Evolutionary conservation across 345 rosid species (phyloP).

Genomic region (Citrus trifoliata): DNA sequence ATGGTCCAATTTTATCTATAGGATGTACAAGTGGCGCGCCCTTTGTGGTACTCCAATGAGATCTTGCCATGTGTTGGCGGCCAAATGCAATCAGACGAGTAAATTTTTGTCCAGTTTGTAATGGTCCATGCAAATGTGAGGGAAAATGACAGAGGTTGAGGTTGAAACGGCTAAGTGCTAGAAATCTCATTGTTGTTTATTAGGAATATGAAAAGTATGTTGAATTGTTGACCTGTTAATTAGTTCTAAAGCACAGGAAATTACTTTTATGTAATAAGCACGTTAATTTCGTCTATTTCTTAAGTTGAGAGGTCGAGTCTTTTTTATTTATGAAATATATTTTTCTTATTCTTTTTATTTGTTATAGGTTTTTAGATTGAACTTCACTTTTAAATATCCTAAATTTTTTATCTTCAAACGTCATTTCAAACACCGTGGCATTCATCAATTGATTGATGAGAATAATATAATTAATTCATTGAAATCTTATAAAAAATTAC

Average conservation of each 20-base stretch:
- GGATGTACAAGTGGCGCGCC: slow-evolving; percentile 2
- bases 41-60: slow-evolving; percentile 14
- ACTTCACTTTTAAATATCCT: too few relatives aligned
- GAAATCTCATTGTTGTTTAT: neutral
- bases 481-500: too few relatives aligned
- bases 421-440: too few relatives aligned
- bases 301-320: too few relatives aligned
- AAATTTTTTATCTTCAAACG: too few relatives aligned
- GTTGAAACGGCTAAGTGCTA: neutral
- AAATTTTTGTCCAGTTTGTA: neutral
- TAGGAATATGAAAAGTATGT: neutral
- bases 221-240: neutral
- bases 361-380: too few relatives aligned
- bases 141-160: neutral
- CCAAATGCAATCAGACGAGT: neutral
- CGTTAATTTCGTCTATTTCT: too few relatives aligned
- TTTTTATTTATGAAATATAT: too few relatives aligned
- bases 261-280: too few relatives aligned
- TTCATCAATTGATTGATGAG: too few relatives aligned
- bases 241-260: neutral
- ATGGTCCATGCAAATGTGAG: neutral
- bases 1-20: neutral
- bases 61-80: slow-evolving; percentile 20
- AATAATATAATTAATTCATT: too few relatives aligned
- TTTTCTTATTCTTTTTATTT: too few relatives aligned